Evolutionary conservation across 805 yeast species (phyloP), one percentile per base, ranked within the genome.

Genomic region (Geotrichum ghanense): DNA sequence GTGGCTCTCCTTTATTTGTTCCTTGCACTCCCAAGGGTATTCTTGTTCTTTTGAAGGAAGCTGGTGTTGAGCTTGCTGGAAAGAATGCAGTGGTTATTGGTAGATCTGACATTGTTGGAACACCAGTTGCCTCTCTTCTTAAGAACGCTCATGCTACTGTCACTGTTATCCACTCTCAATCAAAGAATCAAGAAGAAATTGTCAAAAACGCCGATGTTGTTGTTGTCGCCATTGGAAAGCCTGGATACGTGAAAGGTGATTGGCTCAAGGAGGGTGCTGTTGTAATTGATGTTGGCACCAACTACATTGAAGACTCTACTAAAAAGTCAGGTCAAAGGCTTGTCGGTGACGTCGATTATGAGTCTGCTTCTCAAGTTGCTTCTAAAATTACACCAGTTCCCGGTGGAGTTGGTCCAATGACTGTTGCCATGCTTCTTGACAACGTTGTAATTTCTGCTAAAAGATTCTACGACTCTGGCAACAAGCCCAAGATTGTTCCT

Each of bases 401-500:
- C 21, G 97, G 97, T 59, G 97, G 97, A 56, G 97, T 90, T 50
- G 98, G 98, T 39, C 98, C 98, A 54, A 90, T 90, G 97, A 90
- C 98, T 22, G 97, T 90, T 42, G 95, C 95, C 43, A 88, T 89
- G 96, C 78, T 90, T 50, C 76, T 90, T 56, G 76, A 82, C 54
- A 90, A 92, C 60, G 92, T 90, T 10, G 73, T 82, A 47, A 72
- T 76, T 52, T 86, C 95, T 42, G 96, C 97, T 19, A 73, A 82
- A 56, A 66, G 73, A 47, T 77, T 73, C 58, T 72, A 64, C 45
- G 60, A 55, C 40, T 61, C 63, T 41, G 64, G 69, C 58, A 72
- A 74, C 59, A 65, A 70, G 59, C 67, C 75, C 58, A 64, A 68
- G 53, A 65, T 75, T 59, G 65, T 66, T 53, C 81, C 86, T 21